These are phyloP conservation scores for Teratosphaeria destructans DNA, from an alignment of 2,329 filamentous ascomycete genomes.

Conservation along the genomic window DNA sequence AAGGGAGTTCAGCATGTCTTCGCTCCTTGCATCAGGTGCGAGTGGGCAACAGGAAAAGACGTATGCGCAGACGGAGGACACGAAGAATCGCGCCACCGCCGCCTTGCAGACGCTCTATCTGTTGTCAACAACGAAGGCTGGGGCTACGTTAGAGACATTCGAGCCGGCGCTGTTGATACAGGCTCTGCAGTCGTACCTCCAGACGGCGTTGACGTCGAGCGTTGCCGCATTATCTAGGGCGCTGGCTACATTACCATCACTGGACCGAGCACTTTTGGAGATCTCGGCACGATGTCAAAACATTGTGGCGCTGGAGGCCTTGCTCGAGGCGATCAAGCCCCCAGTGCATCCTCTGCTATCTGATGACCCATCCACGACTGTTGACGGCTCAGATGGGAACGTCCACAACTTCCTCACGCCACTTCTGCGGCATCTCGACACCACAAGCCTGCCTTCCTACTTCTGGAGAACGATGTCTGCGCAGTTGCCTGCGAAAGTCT, in stretches of 20 bases:
- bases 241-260: constrained; percentile 65
- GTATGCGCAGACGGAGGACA: constrained; percentile 59
- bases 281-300: constrained; percentile 80
- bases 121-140: constrained; percentile 45
- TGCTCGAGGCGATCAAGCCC: constrained; percentile 59
- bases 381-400: constrained; percentile 25
- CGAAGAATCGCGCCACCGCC: constrained; percentile 60
- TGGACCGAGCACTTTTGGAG: constrained; percentile 74
- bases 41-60: constrained; percentile 24
- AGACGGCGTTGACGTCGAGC: constrained; percentile 68
- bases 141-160: constrained; percentile 39
- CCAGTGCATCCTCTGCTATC: constrained; percentile 57
- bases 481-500: constrained; percentile 63
- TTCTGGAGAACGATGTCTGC: constrained; percentile 89
- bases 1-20: constrained; percentile 70
- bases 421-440: constrained; percentile 65
- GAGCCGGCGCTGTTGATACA: constrained; percentile 63
- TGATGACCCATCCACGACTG: constrained; percentile 21
- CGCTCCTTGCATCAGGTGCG: constrained; percentile 23
- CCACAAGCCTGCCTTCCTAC: constrained; percentile 73
- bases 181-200: constrained; percentile 70
- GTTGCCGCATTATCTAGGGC: constrained; percentile 64
- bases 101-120: constrained; percentile 71
- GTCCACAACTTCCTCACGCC: constrained; percentile 54
- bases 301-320: constrained; percentile 72